Evolutionary conservation across 148 eudicot genomes (phyloP), one percentile per base, ranked within the genome.

Genomic region (Rhododendron griersonianum): DNA sequence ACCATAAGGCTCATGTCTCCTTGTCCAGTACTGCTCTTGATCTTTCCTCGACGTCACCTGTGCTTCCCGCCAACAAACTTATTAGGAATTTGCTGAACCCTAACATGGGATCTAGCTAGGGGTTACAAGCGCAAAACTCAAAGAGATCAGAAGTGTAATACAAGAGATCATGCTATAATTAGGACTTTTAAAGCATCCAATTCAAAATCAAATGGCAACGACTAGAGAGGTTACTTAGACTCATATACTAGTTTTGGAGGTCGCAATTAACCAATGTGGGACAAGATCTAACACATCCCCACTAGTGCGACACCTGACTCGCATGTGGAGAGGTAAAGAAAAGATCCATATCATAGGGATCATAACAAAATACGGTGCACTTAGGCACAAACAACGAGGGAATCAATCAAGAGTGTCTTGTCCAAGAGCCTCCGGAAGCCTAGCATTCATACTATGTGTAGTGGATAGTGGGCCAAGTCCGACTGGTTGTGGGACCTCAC

Each of bases 21-120:
- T 14, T 18, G 50, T 23, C 88, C 88, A 86, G 47, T 86, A 86
- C 33, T 86, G 88, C 81, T 82, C 88, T 21, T 86, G 88, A 75
- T 86, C 88, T 86, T 86, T 86, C 75, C 39, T 74, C 1, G 88
- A 87, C 7, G 85, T 87, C 23, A 83, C 85, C 85, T 83, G 7
- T 41, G 45, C 45, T 41, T 41, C 45, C 7, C 7, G 7, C 45
- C 45, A 41, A 41, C 45, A 41, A 41, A 41, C 45, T 41, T 41
- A 41, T 41, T 41, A 41, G 45, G 45, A 41, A 41, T 41, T 41
- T 41, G 45, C 45, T 41, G 7, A 41, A 41, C 45, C 45, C 44
- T 41, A 41, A 63, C 69, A 7, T 10, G 3, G 19, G 28, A 7
- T 63, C 25, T 23, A 63, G 61, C 61, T 57, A 15, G 23, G 69